Percentiles rank a stretch among this genome's conserved stretches.
phyloP scores from a whole-genome alignment of 2,329 filamentous ascomycete species.

The Tolypocladium album region DNA sequence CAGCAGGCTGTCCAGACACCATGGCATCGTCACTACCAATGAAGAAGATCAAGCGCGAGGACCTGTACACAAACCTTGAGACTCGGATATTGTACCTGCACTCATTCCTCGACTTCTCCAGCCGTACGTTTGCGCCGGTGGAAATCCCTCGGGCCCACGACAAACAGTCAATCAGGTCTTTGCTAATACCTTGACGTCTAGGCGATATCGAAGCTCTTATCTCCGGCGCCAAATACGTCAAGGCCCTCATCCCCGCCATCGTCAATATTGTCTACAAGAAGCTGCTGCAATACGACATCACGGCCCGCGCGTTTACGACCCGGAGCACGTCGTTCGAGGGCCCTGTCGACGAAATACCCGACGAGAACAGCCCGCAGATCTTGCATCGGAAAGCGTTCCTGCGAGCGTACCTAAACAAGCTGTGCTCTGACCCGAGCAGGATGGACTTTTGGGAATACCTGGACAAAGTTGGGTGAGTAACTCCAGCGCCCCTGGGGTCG shows the following conservation, averaged over 20 bases:
- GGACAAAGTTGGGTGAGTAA: constrained; percentile 64
- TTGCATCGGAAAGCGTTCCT: constrained; percentile 68
- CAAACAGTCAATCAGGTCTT: background rate
- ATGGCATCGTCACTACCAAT: constrained; percentile 22
- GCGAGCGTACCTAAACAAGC: constrained; percentile 62
- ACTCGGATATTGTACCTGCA: constrained; percentile 62
- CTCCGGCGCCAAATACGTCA: constrained; percentile 64
- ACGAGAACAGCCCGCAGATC: constrained; percentile 65
- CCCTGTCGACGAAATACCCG: constrained; percentile 50
- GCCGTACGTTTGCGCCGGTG: constrained; percentile 35
- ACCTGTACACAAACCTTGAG: constrained; percentile 61
- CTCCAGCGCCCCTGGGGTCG: background rate
- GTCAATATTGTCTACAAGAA: constrained; percentile 82
- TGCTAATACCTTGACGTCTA: constrained; percentile 16
- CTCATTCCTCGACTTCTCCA: constrained; percentile 65
- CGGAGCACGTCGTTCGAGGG: constrained; percentile 54
- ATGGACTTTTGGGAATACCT: constrained; percentile 78
- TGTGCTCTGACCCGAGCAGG: constrained; percentile 64
- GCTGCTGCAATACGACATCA: constrained; percentile 71
- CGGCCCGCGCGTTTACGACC: constrained; percentile 62
- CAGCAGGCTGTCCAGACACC: background rate
- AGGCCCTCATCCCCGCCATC: constrained; percentile 69
- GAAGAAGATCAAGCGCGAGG: constrained; percentile 58
- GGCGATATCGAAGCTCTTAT: constrained; percentile 63
- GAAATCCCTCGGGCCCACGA: background rate